phyloP scores from a whole-genome alignment of 1,284 basidiomycete genomes.

The Salmacisia buchloeana region DNA sequence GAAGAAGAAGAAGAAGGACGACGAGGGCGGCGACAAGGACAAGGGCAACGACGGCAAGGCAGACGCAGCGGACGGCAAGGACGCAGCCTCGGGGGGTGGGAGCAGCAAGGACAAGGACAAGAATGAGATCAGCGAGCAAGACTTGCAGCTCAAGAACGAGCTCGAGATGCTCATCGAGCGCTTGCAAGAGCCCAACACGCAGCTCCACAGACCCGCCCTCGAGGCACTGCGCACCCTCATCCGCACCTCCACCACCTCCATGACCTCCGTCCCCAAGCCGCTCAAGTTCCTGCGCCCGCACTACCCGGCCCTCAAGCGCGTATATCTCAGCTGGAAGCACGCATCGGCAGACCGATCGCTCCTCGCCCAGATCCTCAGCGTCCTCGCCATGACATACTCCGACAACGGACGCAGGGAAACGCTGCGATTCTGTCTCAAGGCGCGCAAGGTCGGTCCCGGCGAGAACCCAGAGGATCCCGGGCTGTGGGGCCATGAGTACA shows the following conservation, averaged over 20 bases:
- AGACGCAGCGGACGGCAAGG: conserved; percentile 17
- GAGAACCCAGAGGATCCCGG: conserved; percentile 64
- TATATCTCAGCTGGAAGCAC: conserved; percentile 24
- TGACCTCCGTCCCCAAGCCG: conserved; percentile 99
- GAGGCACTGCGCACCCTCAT: conserved; percentile 92
- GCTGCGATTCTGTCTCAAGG: conserved; percentile 54
- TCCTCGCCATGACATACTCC: conserved; percentile 99
- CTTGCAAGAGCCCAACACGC: conserved; percentile 78
- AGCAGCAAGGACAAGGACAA: conserved; percentile 58
- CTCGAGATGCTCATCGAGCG: conserved; percentile 96
- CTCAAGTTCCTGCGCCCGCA: conserved; percentile 96
- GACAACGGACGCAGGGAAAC: conserved; percentile 93
- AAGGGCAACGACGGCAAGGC: conserved; percentile 22
- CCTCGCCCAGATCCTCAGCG: conserved; percentile 96
- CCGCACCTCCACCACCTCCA: conserved; percentile 91
- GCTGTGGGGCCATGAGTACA: conserved; percentile 98
- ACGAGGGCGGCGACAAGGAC: conserved; percentile 28
- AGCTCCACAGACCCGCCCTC: conserved; percentile 80
- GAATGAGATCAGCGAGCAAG: conserved; percentile 82
- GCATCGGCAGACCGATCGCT: conserved; percentile 62
- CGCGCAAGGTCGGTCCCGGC: conserved; percentile 20
- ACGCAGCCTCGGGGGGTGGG: background rate
- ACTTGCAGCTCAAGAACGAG: conserved; percentile 86
- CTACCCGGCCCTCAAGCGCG: conserved; percentile 69
- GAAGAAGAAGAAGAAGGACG: conserved; percentile 27